Percentiles rank a stretch among this genome's conserved stretches.
Evolutionary conservation across 371 early-diverging fungal genomes (phyloP).

Genomic region (Rhizopus microsporus): DNA sequence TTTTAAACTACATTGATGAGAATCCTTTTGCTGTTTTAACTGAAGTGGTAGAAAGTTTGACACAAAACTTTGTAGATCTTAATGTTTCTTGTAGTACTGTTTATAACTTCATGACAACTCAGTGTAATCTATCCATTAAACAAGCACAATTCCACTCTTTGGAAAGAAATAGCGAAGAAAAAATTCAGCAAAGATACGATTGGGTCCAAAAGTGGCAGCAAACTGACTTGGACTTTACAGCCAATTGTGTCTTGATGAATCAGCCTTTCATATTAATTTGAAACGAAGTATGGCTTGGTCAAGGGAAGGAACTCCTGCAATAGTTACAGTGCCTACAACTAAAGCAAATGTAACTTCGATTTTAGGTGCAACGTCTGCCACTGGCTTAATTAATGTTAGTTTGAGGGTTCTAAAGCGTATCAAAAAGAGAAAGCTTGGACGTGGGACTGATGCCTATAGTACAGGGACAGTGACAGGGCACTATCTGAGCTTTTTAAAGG

Average conservation of each 20-base stretch:
- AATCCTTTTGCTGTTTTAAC: conserved; percentile 8
- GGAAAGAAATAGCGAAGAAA: conserved; percentile 7
- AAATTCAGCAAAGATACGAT: conserved; percentile 16
- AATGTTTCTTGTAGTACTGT: conserved; percentile 13
- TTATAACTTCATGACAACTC: conserved; percentile 22
- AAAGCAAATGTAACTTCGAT: conserved; percentile 21
- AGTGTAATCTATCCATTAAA: conserved; percentile 20
- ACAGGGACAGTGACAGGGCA: background rate
- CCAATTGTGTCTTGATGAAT: conserved; percentile 15
- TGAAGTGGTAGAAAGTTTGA: conserved; percentile 5
- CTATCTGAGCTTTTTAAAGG: conserved; percentile 15
- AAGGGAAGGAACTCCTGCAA: conserved; percentile 3
- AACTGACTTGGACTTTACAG: conserved; percentile 14
- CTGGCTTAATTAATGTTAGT: too few relatives aligned
- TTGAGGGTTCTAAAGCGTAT: too few relatives aligned
- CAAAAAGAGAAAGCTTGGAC: too few relatives aligned
- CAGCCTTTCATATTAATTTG: conserved; percentile 15
- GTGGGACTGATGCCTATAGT: too few relatives aligned
- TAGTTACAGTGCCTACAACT: conserved; percentile 5
- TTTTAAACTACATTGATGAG: conserved; percentile 1
- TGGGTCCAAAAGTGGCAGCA: conserved; percentile 21
- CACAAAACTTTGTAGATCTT: conserved; percentile 8
- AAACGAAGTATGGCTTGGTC: conserved; percentile 13
- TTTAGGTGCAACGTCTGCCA: conserved; percentile 17
- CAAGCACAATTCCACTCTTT: conserved; percentile 20